Conservation (phyloP, 148 eudicot genomes). For the Vaccinium myrtillus region DNA sequence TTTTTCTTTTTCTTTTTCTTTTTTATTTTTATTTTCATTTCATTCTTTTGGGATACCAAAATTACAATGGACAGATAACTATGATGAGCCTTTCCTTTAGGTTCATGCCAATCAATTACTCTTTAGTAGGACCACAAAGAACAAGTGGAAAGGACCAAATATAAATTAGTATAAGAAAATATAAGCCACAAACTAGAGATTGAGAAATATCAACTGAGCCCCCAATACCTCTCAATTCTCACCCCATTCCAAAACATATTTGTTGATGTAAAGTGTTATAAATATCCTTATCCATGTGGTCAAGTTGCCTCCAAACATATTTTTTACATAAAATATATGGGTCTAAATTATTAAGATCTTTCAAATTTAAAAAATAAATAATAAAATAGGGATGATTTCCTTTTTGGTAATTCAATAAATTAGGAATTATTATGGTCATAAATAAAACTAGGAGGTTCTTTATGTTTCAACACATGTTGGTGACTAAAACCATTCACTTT, state of each 20-base stretch:
- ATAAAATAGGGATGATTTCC: no score
- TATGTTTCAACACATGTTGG: neutral
- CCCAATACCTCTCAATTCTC: neutral
- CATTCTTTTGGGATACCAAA: neutral
- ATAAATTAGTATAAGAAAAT: neutral
- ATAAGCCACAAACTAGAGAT: conserved; percentile 3
- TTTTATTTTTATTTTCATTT: no score
- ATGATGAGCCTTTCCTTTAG: neutral
- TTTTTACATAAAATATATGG: no score
- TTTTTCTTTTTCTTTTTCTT: no score
- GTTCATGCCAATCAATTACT: neutral
- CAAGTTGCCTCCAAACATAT: neutral
- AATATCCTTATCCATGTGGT: neutral
- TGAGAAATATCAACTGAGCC: neutral
- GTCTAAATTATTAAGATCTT: no score
- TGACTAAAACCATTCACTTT: neutral
- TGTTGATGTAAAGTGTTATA: neutral
- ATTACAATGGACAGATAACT: neutral
- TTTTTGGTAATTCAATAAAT: no score
- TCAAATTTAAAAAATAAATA: no score
- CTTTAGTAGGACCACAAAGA: neutral
- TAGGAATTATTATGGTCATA: no score
- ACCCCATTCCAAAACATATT: neutral
- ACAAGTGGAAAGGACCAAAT: neutral
- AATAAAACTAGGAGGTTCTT: no score